Evolutionary conservation across 257 asterid species (phyloP).

Genomic region (Petrea volubilis): DNA sequence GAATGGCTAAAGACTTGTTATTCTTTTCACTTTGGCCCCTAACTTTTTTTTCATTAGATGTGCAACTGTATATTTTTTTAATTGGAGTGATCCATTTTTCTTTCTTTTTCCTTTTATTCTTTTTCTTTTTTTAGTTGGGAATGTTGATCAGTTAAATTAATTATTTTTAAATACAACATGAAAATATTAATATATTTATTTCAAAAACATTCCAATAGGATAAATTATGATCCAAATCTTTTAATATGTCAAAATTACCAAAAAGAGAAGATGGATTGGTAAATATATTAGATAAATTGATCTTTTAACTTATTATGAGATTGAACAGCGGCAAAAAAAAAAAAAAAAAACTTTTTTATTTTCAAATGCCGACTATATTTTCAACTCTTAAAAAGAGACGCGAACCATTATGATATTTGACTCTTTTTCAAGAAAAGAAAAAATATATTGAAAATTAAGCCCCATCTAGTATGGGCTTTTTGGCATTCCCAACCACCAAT

Average conservation of each 20-base stretch:
- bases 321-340: too few species aligned
- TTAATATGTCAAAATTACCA: too few species aligned
- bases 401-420: neutral
- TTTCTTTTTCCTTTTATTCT: too few species aligned
- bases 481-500: conserved; percentile 14
- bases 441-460: neutral
- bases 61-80: conserved; percentile 3
- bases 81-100: neutral
- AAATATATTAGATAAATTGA: too few species aligned
- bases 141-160: neutral
- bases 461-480: neutral
- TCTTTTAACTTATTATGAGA: too few species aligned
- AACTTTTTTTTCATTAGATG: neutral
- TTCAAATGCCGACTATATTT: too few species aligned
- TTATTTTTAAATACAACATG: neutral
- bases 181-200: too few species aligned
- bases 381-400: neutral
- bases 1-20: conserved; percentile 24
- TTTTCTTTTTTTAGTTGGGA: too few species aligned
- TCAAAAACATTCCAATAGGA: too few species aligned
- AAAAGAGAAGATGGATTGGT: too few species aligned
- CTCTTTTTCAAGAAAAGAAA: neutral
- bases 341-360: too few species aligned
- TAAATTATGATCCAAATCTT: too few species aligned
- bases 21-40: neutral